phyloP scores from a whole-genome alignment of 2,329 filamentous ascomycete genomes.

The Gaeumannomyces sp. region DNA sequence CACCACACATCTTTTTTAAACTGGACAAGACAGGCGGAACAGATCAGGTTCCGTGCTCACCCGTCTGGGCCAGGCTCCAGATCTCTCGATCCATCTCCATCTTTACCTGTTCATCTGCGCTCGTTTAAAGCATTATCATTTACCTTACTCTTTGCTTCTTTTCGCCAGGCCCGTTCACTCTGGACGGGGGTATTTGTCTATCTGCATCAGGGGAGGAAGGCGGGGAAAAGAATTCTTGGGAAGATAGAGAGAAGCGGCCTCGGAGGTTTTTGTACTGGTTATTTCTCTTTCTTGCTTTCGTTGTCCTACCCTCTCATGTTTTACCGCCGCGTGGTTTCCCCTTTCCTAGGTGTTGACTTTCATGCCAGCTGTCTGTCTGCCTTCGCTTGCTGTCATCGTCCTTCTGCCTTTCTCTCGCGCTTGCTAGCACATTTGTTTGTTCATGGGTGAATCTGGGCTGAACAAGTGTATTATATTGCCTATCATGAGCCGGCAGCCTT shows the following conservation, averaged over 20 bases:
- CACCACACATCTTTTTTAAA: too few relatives aligned
- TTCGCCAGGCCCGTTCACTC: neutral
- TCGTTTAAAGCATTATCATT: neutral
- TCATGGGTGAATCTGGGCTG: neutral
- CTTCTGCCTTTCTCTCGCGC: neutral
- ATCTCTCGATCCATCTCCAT: neutral
- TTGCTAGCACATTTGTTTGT: neutral
- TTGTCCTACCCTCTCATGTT: neutral
- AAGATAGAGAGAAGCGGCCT: slow-evolving; percentile 1
- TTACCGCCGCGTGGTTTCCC: too few relatives aligned
- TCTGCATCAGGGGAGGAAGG: neutral
- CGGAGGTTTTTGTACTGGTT: neutral
- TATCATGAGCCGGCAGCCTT: neutral
- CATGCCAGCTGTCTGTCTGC: neutral
- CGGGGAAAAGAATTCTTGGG: neutral
- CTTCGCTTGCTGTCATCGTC: neutral
- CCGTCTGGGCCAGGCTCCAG: neutral
- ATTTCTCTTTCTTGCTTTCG: neutral
- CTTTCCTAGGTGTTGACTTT: neutral
- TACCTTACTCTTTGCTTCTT: neutral
- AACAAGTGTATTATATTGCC: neutral
- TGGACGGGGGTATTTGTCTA: neutral
- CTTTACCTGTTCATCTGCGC: neutral
- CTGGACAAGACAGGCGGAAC: neutral
- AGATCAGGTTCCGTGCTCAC: too few relatives aligned